Evolutionary conservation across 371 early-diverging fungal species (phyloP).

Genomic region (Zopfochytrium polystomum): DNA sequence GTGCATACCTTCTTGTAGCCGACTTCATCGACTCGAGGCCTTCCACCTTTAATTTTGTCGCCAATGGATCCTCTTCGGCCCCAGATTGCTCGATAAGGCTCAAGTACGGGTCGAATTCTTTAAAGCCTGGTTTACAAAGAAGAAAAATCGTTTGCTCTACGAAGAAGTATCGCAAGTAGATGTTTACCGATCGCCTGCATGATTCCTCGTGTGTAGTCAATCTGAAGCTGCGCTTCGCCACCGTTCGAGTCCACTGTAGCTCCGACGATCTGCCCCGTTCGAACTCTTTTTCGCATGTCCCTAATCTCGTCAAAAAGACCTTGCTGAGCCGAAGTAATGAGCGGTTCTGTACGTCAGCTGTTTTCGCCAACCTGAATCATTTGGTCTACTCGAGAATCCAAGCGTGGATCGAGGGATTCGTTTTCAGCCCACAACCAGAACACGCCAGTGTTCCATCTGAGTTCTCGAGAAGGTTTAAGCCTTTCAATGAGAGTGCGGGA

Average conservation of each 20-base stretch:
- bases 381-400: slow-evolving; percentile 78
- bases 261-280: slow-evolving; percentile 43
- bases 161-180: background rate
- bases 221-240: background rate
- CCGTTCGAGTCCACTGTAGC: slow-evolving; percentile 42
- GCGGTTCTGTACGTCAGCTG: background rate
- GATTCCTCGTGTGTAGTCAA: slow-evolving; percentile 73
- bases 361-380: slow-evolving; percentile 68
- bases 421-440: slow-evolving; percentile 86
- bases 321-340: slow-evolving; percentile 31
- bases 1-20: slow-evolving; percentile 83
- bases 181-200: slow-evolving; percentile 75
- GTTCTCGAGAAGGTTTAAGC: no score
- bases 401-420: slow-evolving; percentile 61
- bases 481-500: no score
- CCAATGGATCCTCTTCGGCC: background rate
- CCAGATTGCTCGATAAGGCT: slow-evolving; percentile 42
- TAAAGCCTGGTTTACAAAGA: slow-evolving; percentile 67
- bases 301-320: slow-evolving; percentile 82
- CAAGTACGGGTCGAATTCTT: slow-evolving; percentile 77
- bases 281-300: slow-evolving; percentile 58
- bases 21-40: slow-evolving; percentile 80
- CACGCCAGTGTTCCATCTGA: slow-evolving; percentile 63
- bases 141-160: no score
- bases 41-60: slow-evolving; percentile 40